phyloP scores from a whole-genome alignment of 2,329 filamentous ascomycete genomes.

The Blastomyces gilchristii region DNA sequence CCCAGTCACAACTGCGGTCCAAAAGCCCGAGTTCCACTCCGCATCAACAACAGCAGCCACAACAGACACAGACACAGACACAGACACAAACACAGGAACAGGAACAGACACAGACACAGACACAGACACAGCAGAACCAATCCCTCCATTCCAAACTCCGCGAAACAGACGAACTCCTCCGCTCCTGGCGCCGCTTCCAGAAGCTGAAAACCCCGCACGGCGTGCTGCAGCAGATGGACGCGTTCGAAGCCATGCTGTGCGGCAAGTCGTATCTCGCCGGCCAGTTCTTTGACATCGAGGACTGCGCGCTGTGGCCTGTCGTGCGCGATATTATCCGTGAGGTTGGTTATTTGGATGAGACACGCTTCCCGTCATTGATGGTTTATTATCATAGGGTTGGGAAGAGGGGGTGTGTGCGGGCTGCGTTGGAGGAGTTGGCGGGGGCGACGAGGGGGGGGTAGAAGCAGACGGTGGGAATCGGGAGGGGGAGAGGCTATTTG shows the following conservation, averaged over 20 bases:
- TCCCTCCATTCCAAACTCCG: slow-evolving; percentile 16
- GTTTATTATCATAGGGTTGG: slow-evolving; percentile 32
- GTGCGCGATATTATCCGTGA: slow-evolving; percentile 29
- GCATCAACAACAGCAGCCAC: not conserved
- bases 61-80: too few relatives aligned
- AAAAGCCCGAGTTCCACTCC: not conserved
- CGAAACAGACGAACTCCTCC: slow-evolving; percentile 24
- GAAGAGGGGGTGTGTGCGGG: slow-evolving; percentile 30
- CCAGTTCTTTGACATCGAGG: slow-evolving; percentile 30
- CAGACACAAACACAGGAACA: too few relatives aligned
- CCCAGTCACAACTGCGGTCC: not conserved
- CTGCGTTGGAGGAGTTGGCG: slow-evolving; percentile 22
- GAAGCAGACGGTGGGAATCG: not conserved
- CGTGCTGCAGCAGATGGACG: slow-evolving; percentile 2
- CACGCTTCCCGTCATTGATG: slow-evolving; percentile 24
- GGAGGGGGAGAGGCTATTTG: too few relatives aligned
- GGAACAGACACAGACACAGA: too few relatives aligned
- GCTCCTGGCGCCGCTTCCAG: slow-evolving; percentile 23
- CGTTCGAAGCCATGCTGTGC: slow-evolving; percentile 17
- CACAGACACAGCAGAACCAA: not conserved
- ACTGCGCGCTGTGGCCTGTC: slow-evolving; percentile 37
- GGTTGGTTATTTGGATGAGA: slow-evolving; percentile 18
- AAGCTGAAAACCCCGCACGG: slow-evolving; percentile 1
- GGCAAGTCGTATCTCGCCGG: slow-evolving; percentile 30
- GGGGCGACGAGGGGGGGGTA: not conserved